Evolutionary conservation across 2,329 filamentous ascomycete species (phyloP).

Genomic region (Pleurostoma richardsiae): DNA sequence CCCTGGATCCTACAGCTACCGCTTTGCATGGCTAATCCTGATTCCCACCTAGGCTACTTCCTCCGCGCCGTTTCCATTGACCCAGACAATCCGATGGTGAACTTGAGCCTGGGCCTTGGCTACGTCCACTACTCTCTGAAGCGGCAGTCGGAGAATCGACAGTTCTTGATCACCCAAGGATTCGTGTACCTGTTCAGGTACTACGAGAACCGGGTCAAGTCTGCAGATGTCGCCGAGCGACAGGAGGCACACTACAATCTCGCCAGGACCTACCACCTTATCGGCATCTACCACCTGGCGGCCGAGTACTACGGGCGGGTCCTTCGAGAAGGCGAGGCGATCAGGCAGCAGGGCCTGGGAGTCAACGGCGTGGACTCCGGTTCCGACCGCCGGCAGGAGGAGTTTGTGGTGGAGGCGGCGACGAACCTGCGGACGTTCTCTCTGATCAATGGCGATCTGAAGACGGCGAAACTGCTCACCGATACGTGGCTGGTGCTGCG

Average conservation of each 20-base stretch:
- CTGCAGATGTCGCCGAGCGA: slow-evolving; percentile 30
- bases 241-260: slow-evolving; percentile 83
- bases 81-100: slow-evolving; percentile 70
- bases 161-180: slow-evolving; percentile 82
- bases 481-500: slow-evolving; percentile 53
- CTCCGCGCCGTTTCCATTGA: slow-evolving; percentile 71
- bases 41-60: slow-evolving; percentile 59
- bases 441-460: slow-evolving; percentile 56
- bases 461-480: slow-evolving; percentile 55
- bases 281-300: slow-evolving; percentile 70
- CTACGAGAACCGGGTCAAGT: slow-evolving; percentile 50
- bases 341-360: background rate
- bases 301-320: slow-evolving; percentile 61
- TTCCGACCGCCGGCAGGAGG: slow-evolving; percentile 33
- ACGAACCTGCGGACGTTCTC: slow-evolving; percentile 68
- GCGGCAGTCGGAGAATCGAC: slow-evolving; percentile 82
- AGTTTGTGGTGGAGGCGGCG: slow-evolving; percentile 67
- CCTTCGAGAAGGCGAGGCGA: slow-evolving; percentile 28
- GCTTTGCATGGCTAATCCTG: background rate
- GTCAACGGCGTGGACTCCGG: slow-evolving; percentile 6
- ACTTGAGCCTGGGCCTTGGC: slow-evolving; percentile 74
- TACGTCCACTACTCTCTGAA: slow-evolving; percentile 90
- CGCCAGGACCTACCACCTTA: slow-evolving; percentile 67
- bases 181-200: slow-evolving; percentile 76
- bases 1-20: no score